Evolutionary conservation across 176 grass and related monocot species (phyloP).

Genomic region (Oryza officinalis): DNA sequence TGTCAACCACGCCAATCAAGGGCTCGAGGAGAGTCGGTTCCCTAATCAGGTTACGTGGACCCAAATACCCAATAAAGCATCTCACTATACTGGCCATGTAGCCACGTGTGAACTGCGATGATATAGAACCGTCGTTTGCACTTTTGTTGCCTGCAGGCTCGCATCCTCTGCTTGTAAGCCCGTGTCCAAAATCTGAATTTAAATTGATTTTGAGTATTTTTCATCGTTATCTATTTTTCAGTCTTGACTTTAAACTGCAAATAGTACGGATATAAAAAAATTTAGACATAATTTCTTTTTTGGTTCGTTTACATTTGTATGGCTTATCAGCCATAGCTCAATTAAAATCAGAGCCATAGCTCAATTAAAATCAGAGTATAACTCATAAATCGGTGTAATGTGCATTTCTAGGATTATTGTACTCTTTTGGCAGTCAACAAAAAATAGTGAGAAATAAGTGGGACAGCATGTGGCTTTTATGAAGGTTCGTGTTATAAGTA

Average conservation of each 20-base stretch:
- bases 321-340: too few species aligned
- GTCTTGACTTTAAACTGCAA: too few species aligned
- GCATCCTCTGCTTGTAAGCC: too few species aligned
- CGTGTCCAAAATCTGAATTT: too few species aligned
- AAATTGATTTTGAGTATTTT: too few species aligned
- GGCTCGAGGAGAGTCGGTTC: background rate
- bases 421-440: background rate
- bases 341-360: too few species aligned
- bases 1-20: slow-evolving; percentile 28
- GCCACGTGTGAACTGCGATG: background rate
- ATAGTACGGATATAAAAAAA: too few species aligned
- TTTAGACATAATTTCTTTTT: too few species aligned
- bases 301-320: too few species aligned
- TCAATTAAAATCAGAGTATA: background rate
- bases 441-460: background rate
- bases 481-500: background rate
- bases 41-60: slow-evolving; percentile 13
- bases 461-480: too few species aligned
- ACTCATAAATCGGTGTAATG: background rate
- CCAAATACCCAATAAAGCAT: background rate
- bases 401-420: background rate
- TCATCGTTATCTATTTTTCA: too few species aligned
- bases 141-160: background rate
- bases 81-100: background rate
- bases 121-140: slow-evolving; percentile 10